Conservation (phyloP, 495 filamentous ascomycete species). For the Terfezia claveryi region DNA sequence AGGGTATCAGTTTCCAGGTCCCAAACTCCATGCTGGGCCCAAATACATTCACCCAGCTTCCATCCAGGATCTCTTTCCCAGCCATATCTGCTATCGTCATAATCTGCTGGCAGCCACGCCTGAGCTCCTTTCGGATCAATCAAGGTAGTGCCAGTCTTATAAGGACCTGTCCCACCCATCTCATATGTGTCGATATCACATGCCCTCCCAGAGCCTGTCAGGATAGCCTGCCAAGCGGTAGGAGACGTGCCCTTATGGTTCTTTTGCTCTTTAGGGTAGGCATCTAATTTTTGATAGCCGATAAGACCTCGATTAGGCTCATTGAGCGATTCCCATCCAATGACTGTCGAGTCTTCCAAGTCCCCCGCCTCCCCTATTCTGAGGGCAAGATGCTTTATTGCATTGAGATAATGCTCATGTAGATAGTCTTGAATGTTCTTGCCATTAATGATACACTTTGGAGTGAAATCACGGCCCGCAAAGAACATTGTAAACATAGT, state of each 20-base stretch:
- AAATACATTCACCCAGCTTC: slow-evolving; percentile 82
- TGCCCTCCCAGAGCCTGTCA: slow-evolving; percentile 71
- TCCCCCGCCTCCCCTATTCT: slow-evolving; percentile 80
- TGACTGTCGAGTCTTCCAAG: slow-evolving; percentile 65
- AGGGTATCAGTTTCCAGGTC: slow-evolving; percentile 58
- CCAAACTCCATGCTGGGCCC: slow-evolving; percentile 96
- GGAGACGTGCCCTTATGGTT: slow-evolving; percentile 84
- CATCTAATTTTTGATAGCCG: slow-evolving; percentile 61
- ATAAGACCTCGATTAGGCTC: slow-evolving; percentile 83
- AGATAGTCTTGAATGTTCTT: slow-evolving; percentile 93
- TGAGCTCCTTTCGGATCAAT: slow-evolving; percentile 72
- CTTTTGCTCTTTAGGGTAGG: slow-evolving; percentile 70
- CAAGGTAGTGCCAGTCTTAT: slow-evolving; percentile 59
- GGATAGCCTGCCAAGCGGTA: slow-evolving; percentile 82
- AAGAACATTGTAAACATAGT: slow-evolving; percentile 57
- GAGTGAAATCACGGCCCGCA: slow-evolving; percentile 76
- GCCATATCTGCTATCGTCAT: slow-evolving; percentile 71
- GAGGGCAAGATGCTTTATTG: slow-evolving; percentile 56
- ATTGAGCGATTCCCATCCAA: slow-evolving; percentile 90
- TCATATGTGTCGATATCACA: slow-evolving; percentile 82
- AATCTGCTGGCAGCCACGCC: slow-evolving; percentile 59
- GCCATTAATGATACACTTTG: slow-evolving; percentile 85
- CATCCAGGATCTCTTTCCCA: slow-evolving; percentile 74
- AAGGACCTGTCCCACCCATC: slow-evolving; percentile 78
- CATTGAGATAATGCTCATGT: slow-evolving; percentile 64